A percentile compares a stretch with the other conserved stretches of the same genome.
These are phyloP conservation scores for Neurospora discreta DNA, from an alignment of 495 filamentous ascomycete species.

Conservation along the genomic window DNA sequence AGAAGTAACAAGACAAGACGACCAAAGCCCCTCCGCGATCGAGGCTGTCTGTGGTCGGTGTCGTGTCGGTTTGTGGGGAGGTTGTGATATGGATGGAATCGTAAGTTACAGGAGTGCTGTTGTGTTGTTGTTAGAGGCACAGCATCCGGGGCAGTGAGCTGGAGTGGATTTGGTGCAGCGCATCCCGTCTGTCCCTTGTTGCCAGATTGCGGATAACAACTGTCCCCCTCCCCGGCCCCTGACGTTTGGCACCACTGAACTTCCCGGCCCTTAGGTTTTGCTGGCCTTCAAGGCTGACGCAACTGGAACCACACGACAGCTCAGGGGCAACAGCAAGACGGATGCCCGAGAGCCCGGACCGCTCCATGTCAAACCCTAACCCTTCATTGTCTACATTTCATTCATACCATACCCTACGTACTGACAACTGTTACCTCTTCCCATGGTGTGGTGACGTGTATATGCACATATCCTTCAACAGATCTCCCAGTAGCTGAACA, in stretches of 20 bases:
- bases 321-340: neutral
- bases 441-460: neutral
- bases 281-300: conserved; percentile 10
- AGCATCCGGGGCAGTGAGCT: conserved; percentile 6
- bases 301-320: conserved; percentile 1
- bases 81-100: neutral
- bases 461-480: neutral
- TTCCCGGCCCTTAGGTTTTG: neutral
- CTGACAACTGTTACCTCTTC: neutral
- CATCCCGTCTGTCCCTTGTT: conserved; percentile 6
- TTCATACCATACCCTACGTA: neutral
- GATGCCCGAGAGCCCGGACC: neutral
- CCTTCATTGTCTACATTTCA: neutral
- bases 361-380: neutral
- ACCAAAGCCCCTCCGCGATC: conserved; percentile 11
- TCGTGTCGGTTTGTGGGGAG: neutral
- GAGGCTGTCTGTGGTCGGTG: neutral
- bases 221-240: neutral
- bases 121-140: conserved; percentile 10
- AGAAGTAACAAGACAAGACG: conserved; percentile 3
- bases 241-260: neutral
- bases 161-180: conserved; percentile 8
- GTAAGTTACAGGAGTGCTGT: neutral
- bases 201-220: conserved; percentile 22
- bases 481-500: neutral